These are phyloP conservation scores for Dactylella cylindrospora DNA, from an alignment of 2,329 filamentous ascomycete genomes.

Conservation along the genomic window DNA sequence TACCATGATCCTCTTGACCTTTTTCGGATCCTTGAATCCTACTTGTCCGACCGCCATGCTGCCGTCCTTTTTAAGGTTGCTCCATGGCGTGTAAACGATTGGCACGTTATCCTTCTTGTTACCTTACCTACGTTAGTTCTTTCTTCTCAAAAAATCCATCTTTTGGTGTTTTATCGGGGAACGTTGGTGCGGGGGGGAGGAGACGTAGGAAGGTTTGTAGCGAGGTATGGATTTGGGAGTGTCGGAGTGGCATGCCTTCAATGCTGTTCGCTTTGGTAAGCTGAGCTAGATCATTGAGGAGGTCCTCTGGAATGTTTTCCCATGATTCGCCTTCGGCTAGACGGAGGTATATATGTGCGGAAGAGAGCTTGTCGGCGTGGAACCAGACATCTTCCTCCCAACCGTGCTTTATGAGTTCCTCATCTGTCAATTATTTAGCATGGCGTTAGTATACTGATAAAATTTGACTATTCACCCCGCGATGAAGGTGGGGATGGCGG, in stretches of 20 bases:
- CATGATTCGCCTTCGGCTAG: conserved; percentile 76
- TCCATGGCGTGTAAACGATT: conserved; percentile 96
- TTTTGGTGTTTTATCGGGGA: not conserved
- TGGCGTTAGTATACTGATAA: not conserved
- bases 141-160: not conserved
- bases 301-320: conserved; percentile 73
- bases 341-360: conserved; percentile 92
- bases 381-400: conserved; percentile 99
- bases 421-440: conserved; percentile 67
- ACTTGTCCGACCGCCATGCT: conserved; percentile 96
- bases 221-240: conserved; percentile 42
- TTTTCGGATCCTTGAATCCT: conserved; percentile 84
- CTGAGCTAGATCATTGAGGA: conserved; percentile 88
- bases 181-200: not conserved
- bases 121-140: conserved; percentile 57
- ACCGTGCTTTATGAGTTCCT: conserved; percentile 91
- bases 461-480: not conserved
- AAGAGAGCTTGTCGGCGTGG: conserved; percentile 95
- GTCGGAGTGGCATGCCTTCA: conserved; percentile 64
- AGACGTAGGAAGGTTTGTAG: not conserved
- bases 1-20: conserved; percentile 81
- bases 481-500: conserved; percentile 29
- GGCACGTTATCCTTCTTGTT: conserved; percentile 99
- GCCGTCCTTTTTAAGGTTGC: conserved; percentile 91
- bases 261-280: conserved; percentile 98